Base-by-base conservation (phyloP, 768 basidiomycete genomes). In the Dentipellis sp. region DNA sequence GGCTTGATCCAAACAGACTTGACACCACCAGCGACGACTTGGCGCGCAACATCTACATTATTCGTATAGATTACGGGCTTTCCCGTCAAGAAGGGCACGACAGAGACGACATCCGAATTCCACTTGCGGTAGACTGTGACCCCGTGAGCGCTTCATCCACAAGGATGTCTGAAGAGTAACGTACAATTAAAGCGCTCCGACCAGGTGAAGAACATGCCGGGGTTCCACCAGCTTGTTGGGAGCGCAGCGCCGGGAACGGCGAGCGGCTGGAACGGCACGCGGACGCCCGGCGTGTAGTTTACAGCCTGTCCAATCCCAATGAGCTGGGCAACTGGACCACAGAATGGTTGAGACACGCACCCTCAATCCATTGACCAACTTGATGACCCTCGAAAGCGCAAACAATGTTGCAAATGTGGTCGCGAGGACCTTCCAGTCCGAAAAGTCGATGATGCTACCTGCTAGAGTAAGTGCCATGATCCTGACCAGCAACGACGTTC, bases 151-250 rank as follows among this genome's bases (percentile, higher is more conserved):
- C 1, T 9, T 4, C 39, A 42, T 16, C 35, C 21, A 12, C 19
- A 21, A 6, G 38, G 14, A 8, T 6, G 17, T 22, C 21, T 21
- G 29, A 11, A 6, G 7, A 36, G 19, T 7, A 6, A 16, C 39
- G 38, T 55, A 74, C 76, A 59, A 7, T 62, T 63, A 12, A 60
- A 56, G n/a, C 75, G 66, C 65, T 71, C 67, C 9, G 49, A 54
- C 76, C 76, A 79, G 4, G 65, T 53, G 50, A 68, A 72, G 34
- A 58, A 59, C 10, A 69, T 37, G 2, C 73, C 72, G 4, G 72
- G 70, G 56, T 76, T 78, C 74, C 73, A 78, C 74, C 72, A 75
- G 1, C 63, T 67, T 11, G 70, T 72, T 2, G 22, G 52, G 10
- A 53, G 17, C 10, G 71, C 2, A 1, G 66, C 67, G 19, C 74